Evolutionary conservation across 495 filamentous ascomycete genomes (phyloP).

Genomic region (Xylaria telfairii): DNA sequence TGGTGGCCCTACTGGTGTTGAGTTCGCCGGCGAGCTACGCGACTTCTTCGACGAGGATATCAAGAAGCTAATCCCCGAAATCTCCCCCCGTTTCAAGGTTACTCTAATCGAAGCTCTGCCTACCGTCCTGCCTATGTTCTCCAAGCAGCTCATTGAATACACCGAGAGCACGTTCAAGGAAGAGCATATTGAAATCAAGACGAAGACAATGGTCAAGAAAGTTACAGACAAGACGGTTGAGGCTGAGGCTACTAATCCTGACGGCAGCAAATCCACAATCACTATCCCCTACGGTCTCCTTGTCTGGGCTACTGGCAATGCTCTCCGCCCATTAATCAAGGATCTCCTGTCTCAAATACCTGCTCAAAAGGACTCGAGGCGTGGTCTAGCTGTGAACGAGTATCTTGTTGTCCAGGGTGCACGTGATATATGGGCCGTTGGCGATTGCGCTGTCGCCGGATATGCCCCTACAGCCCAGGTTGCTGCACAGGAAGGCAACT

Average conservation of each 20-base stretch:
- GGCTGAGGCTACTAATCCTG: conserved; percentile 83
- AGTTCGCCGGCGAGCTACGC: conserved; percentile 96
- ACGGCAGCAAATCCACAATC: conserved; percentile 81
- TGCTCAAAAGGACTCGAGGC: conserved; percentile 91
- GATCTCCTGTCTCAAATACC: conserved; percentile 93
- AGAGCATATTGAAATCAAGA: conserved; percentile 93
- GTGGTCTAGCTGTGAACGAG: conserved; percentile 95
- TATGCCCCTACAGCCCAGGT: conserved; percentile 98
- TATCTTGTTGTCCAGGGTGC: conserved; percentile 97
- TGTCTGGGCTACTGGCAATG: conserved; percentile 98
- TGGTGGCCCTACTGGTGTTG: conserved; percentile 96
- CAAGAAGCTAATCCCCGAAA: conserved; percentile 96
- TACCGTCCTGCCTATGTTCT: conserved; percentile 98
- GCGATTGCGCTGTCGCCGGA: conserved; percentile 91
- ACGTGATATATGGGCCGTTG: conserved; percentile 86
- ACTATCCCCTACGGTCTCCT: conserved; percentile 92
- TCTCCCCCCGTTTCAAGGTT: conserved; percentile 91
- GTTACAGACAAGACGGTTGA: conserved; percentile 95
- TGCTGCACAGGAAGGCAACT: conserved; percentile 92
- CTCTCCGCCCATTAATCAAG: conserved; percentile 82
- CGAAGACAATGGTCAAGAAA: conserved; percentile 98
- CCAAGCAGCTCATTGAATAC: conserved; percentile 98
- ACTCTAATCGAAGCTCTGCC: conserved; percentile 98
- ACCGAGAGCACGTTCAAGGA: conserved; percentile 99
- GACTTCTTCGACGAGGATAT: conserved; percentile 99